These are phyloP conservation scores for Cercospora beticola DNA, from an alignment of 2,329 filamentous ascomycete species.

Conservation along the genomic window DNA sequence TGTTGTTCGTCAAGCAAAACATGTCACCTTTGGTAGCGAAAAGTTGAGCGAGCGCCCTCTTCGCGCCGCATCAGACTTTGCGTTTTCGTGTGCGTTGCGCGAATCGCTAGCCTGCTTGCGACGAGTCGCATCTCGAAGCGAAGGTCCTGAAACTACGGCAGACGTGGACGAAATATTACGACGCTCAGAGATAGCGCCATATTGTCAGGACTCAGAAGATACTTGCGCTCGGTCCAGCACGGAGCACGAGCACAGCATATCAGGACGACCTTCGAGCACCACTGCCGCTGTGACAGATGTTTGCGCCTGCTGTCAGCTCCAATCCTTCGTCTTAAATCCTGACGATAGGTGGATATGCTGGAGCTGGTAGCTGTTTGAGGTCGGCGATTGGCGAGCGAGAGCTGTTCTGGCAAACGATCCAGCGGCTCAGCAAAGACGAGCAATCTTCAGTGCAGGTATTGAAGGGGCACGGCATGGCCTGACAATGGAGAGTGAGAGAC, in stretches of 20 bases:
- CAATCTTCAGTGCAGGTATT: neutral
- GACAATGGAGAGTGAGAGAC: neutral
- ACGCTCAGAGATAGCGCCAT: neutral
- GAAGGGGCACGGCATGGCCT: neutral
- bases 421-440: neutral
- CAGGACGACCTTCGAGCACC: neutral
- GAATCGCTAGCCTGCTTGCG: neutral
- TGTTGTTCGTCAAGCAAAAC: neutral
- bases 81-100: neutral
- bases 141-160: neutral
- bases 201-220: neutral
- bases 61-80: neutral
- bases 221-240: neutral
- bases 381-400: neutral
- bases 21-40: neutral
- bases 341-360: neutral
- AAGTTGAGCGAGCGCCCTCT: too few relatives aligned
- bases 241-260: neutral
- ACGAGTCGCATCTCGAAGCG: neutral
- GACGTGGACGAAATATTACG: neutral
- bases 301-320: neutral
- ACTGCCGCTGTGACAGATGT: neutral
- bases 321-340: neutral
- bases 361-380: neutral
- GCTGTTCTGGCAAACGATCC: neutral